These are phyloP conservation scores for Plenodomus tracheiphilus DNA, from an alignment of 2,329 filamentous ascomycete species.

Conservation along the genomic window DNA sequence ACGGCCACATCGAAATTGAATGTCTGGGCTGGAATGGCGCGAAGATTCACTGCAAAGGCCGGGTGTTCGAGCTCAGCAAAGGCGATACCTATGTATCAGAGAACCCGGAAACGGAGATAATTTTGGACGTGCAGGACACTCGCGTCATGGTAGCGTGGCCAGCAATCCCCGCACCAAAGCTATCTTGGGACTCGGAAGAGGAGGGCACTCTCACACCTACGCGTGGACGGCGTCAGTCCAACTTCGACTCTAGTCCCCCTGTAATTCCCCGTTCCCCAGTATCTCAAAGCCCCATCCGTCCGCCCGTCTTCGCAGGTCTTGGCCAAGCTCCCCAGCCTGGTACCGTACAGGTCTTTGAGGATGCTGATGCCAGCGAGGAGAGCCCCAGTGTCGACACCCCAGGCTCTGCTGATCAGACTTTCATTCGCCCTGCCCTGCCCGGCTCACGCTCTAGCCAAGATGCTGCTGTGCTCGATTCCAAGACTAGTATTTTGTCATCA, in stretches of 20 bases:
- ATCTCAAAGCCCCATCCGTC: constrained; percentile 67
- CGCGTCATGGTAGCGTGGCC: constrained; percentile 92
- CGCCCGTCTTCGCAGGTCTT: constrained; percentile 46
- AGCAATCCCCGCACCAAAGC: constrained; percentile 58
- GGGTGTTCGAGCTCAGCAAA: constrained; percentile 82
- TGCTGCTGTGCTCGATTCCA: constrained; percentile 15
- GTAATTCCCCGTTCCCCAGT: constrained; percentile 73
- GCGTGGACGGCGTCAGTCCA: constrained; percentile 42
- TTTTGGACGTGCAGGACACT: constrained; percentile 92
- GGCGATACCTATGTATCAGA: constrained; percentile 89
- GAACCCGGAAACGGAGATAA: constrained; percentile 84
- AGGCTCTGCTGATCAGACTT: constrained; percentile 34
- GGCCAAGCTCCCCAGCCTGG: constrained; percentile 31
- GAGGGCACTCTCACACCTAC: constrained; percentile 53
- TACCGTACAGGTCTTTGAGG: constrained; percentile 44
- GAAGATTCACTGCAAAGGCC: constrained; percentile 87
- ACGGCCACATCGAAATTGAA: constrained; percentile 81
- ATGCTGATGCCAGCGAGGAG: constrained; percentile 38
- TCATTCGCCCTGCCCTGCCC: constrained; percentile 33
- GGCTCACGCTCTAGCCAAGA: constrained; percentile 25
- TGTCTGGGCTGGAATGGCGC: constrained; percentile 96
- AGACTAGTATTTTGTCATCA: constrained; percentile 33
- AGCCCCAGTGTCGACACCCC: constrained; percentile 23
- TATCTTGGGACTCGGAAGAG: constrained; percentile 58
- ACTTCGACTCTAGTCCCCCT: constrained; percentile 62